Base-by-base conservation (phyloP, 2,329 filamentous ascomycete genomes). In the Botrytis aclada region DNA sequence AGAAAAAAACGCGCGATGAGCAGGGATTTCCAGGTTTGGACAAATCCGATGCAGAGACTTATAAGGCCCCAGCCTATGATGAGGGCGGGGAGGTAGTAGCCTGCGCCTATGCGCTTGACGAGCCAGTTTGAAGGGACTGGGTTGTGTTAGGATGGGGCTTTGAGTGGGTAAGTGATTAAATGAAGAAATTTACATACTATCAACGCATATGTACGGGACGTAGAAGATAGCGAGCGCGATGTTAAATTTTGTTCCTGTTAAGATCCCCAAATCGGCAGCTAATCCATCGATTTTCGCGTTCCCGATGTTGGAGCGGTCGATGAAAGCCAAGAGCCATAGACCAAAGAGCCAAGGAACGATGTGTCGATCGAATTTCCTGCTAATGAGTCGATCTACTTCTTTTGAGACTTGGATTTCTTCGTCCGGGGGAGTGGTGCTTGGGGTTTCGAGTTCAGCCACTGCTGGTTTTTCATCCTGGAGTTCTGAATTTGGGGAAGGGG, bases 141-240 rank as follows among this genome's bases (percentile, higher is more conserved):
- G 87, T 16, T 88, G 85, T 5, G 12, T 54, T 7, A 88, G 32
- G 16, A 22, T 67, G 22, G 25, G 7, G 84, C 82, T 22, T 74
- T 73, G 10, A 6, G 64, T n/a, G 6, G 3, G 29, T 2, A n/a
- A 51, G 66, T 60, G 20, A 39, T 41, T 10, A 8, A 25, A 10
- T 25, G 10, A 9, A n/a, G 47, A 22, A 22, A 56, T 47, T 20
- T 22, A 32, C 60, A 43, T 56, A 71, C 69, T 81, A 80, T 90
- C 88, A 74, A 89, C 89, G 54, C 79, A 80, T 72, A 90, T 88
- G 80, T 91, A 91, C 29, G 88, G 83, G 56, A 88, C 81, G 81
- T 91, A 90, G 74, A 91, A 91, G 69, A 87, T 83, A n/a, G 85
- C 85, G 39, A 91, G 83, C 9, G 88, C 82, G 87, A 87, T 90